Evolutionary conservation across 495 filamentous ascomycete species (phyloP).

Genomic region (Zalerion maritima): DNA sequence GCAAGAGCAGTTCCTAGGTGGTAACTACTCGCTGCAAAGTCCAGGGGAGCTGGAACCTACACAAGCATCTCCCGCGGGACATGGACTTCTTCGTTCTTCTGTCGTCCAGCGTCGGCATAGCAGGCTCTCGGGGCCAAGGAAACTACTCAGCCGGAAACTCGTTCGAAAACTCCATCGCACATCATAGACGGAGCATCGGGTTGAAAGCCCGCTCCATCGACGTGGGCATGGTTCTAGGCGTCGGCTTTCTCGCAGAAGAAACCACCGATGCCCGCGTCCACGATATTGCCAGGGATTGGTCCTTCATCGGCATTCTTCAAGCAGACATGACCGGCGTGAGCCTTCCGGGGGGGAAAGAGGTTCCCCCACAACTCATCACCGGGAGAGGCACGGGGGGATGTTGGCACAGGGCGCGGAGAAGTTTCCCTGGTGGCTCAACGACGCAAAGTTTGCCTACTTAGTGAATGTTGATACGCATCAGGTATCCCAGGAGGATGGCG

Average conservation of each 20-base stretch:
- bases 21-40: conserved; percentile 39
- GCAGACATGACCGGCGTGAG: no score
- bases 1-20: conserved; percentile 21
- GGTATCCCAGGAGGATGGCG: no score
- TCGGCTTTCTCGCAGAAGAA: conserved; percentile 15
- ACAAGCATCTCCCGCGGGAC: conserved; percentile 23
- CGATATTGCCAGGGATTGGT: no score
- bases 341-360: no score
- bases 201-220: conserved; percentile 27
- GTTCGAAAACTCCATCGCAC: conserved; percentile 30
- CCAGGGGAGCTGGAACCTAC: conserved; percentile 34
- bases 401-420: no score
- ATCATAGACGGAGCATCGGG: conserved; percentile 15
- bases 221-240: conserved; percentile 24
- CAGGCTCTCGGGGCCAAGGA: conserved; percentile 35
- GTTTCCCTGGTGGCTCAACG: no score
- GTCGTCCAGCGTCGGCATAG: conserved; percentile 36
- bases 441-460: no score
- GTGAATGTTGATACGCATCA: no score
- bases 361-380: no score
- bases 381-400: no score
- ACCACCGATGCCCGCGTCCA: no score
- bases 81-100: conserved; percentile 49
- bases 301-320: no score
- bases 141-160: conserved; percentile 42